These are phyloP conservation scores for Teratosphaeria nubilosa DNA, from an alignment of 2,329 filamentous ascomycete species.

Conservation along the genomic window DNA sequence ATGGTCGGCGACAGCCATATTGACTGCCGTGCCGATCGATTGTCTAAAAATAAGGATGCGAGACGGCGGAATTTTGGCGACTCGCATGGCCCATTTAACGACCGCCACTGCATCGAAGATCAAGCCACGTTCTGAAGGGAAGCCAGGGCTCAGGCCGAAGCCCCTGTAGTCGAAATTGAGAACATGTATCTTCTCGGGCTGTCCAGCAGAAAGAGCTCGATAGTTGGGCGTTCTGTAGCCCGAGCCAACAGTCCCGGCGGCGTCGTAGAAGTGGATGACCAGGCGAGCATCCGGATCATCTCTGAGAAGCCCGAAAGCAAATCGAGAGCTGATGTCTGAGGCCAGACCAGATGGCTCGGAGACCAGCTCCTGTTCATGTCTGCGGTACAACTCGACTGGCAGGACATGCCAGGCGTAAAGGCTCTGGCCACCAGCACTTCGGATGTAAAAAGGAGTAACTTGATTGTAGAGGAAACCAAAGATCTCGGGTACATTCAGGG, in stretches of 20 bases:
- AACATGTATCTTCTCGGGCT: conserved; percentile 45
- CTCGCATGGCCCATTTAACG: conserved; percentile 17
- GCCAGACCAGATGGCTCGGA: conserved; percentile 38
- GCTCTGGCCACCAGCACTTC: conserved; percentile 30
- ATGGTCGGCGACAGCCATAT: conserved; percentile 35
- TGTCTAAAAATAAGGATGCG: conserved; percentile 52
- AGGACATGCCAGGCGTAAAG: conserved; percentile 44
- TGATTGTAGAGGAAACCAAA: conserved; percentile 42
- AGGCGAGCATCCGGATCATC: conserved; percentile 54
- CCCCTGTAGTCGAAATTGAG: conserved; percentile 54
- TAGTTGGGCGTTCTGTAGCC: conserved; percentile 48
- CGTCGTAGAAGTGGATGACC: conserved; percentile 53
- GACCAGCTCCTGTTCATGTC: conserved; percentile 32
- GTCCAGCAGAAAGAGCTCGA: conserved; percentile 42
- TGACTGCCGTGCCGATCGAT: conserved; percentile 48
- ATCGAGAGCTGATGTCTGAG: conserved; percentile 45
- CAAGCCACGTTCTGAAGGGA: conserved; percentile 46
- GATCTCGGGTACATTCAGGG: conserved; percentile 39
- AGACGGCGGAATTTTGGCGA: conserved; percentile 42
- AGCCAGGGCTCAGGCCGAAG: conserved; percentile 45
- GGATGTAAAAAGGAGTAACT: conserved; percentile 39
- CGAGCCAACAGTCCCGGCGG: conserved; percentile 47
- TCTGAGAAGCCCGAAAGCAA: conserved; percentile 52
- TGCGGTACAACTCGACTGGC: conserved; percentile 36
- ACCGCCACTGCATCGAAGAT: conserved; percentile 16